phyloP scores from a whole-genome alignment of 2,329 filamentous ascomycete genomes.

The Alternaria arborescens region DNA sequence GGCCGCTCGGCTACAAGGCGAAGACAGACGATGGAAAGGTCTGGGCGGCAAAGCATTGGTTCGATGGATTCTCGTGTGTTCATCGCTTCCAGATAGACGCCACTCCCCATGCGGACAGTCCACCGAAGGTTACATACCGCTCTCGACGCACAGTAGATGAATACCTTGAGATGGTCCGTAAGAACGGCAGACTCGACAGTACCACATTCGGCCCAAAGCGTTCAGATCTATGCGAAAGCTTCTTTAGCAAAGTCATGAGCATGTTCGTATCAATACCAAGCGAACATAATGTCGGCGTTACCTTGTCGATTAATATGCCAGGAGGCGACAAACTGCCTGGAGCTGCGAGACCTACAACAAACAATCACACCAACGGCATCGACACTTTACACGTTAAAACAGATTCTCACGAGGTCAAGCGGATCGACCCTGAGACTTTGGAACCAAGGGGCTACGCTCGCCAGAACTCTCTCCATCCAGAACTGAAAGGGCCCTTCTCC shows the following conservation, averaged over 20 bases:
- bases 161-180: slow-evolving; percentile 67
- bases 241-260: slow-evolving; percentile 76
- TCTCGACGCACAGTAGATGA: slow-evolving; percentile 74
- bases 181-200: slow-evolving; percentile 64
- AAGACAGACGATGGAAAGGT: slow-evolving; percentile 66
- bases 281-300: slow-evolving; percentile 71
- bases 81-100: slow-evolving; percentile 74
- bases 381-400: slow-evolving; percentile 67
- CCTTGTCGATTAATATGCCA: slow-evolving; percentile 70
- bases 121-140: slow-evolving; percentile 69
- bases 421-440: slow-evolving; percentile 73
- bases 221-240: slow-evolving; percentile 73
- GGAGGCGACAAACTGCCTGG: slow-evolving; percentile 47
- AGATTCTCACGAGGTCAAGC: slow-evolving; percentile 66
- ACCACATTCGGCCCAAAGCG: slow-evolving; percentile 74
- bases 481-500: slow-evolving; percentile 71
- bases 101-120: slow-evolving; percentile 49
- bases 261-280: slow-evolving; percentile 57
- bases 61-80: slow-evolving; percentile 76
- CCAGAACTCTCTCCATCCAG: slow-evolving; percentile 71
- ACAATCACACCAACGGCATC: slow-evolving; percentile 48
- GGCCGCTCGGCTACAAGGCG: slow-evolving; percentile 72
- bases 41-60: slow-evolving; percentile 77
- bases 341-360: slow-evolving; percentile 18
- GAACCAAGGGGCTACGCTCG: slow-evolving; percentile 72